Percentiles rank a stretch among this genome's conserved stretches.
Conservation (phyloP, 805 yeast genomes). For the Kluyveromyces siamensis region DNA sequence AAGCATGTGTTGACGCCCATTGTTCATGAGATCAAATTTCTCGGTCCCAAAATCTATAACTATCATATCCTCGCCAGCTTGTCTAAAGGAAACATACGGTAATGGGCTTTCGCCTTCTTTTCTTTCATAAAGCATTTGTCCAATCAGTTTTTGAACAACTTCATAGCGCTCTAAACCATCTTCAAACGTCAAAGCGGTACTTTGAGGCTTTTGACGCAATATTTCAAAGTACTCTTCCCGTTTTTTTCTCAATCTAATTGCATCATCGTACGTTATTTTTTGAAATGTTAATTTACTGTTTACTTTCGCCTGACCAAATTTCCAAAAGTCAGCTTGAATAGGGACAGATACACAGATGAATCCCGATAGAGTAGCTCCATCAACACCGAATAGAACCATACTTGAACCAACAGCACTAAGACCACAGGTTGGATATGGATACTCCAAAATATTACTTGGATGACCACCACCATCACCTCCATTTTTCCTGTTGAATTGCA, state of each 20-base stretch:
- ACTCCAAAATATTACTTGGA: conserved; percentile 98
- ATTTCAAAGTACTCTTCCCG: conserved; percentile 49
- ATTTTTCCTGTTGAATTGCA: conserved; percentile 89
- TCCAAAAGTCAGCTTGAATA: conserved; percentile 95
- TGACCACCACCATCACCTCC: conserved; percentile 98
- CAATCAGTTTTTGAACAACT: neutral
- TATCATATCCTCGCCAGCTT: conserved; percentile 38
- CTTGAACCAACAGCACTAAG: conserved; percentile 97
- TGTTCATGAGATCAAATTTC: neutral
- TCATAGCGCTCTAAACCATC: neutral
- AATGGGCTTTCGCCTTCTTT: conserved; percentile 37
- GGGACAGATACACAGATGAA: conserved; percentile 96
- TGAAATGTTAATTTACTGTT: conserved; percentile 79
- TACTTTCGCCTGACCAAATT: conserved; percentile 94
- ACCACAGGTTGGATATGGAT: conserved; percentile 93
- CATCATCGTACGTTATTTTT: conserved; percentile 63
- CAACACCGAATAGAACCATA: conserved; percentile 93
- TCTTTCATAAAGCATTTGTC: conserved; percentile 26
- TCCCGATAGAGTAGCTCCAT: conserved; percentile 96
- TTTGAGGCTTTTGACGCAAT: conserved; percentile 22
- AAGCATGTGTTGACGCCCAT: neutral
- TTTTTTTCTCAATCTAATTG: conserved; percentile 49
- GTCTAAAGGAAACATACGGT: conserved; percentile 79
- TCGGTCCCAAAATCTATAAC: neutral
- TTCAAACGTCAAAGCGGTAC: conserved; percentile 50